Evolutionary conservation across 768 basidiomycete genomes (phyloP), one percentile per base, ranked within the genome.

Genomic region (Crepidotus variabilis): DNA sequence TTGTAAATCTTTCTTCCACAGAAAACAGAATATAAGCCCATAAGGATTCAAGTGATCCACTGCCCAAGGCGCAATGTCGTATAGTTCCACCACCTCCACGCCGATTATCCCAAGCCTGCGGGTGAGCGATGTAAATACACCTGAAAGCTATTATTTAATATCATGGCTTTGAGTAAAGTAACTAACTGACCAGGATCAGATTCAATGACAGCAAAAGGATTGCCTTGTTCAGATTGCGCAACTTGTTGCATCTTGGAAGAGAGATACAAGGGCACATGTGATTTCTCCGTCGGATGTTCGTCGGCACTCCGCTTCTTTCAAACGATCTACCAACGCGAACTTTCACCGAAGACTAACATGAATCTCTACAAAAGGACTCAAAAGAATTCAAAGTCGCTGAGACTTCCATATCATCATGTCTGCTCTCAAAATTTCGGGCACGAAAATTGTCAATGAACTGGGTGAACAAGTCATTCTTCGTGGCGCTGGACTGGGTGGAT

Each of bases 401-500:
- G 28, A 8, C 39, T 16, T 43, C 39, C 60, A 56, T 53, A 55
- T 57, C 56, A 59, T 55, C 63, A 82, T 82, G 79, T 80, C 83
- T 57, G 77, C 78, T 56, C 71, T 87, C 50, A 81, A 73, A 60
- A 79, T 86, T 13, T 73, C 76, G 56, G 86, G 85, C 43, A 82
- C 80, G 14, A 82, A 80, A 59, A 72, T 89, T 61, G 78, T 86
- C 57, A 78, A 87, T 63, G 76, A 76, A 51, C 67, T 80, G 35
- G 83, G 78, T 36, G 75, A 83, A 18, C 78, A 84, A 60, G 73
- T 87, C 57, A 75, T 86, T 56, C 75, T 88, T 52, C 74, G 84
- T 47, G 90, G 90, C 20, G 88, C 88, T 53, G 87, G 88, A n/a
- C 72, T 91, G 20, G 89, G 88, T 59, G 88, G 89, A 65, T 90